A percentile compares a stretch with the other conserved stretches of the same genome.
phyloP scores from a whole-genome alignment of 768 basidiomycete genomes.

The Mycena polygramma region DNA sequence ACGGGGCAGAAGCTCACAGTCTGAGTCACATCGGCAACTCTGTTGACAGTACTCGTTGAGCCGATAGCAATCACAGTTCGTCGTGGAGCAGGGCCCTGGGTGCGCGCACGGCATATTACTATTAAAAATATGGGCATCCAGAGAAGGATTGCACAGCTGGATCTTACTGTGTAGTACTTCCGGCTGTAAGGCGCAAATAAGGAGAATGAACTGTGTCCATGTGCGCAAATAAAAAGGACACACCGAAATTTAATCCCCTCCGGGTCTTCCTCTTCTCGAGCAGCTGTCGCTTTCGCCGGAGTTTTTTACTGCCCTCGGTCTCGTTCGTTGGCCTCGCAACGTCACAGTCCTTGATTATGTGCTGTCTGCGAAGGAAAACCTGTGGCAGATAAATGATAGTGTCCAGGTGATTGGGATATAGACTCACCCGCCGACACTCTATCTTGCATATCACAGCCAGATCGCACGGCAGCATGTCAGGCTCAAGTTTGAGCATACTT shows the following conservation, averaged over 20 bases:
- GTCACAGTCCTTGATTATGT: too few species aligned
- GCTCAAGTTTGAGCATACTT: conserved; percentile 53
- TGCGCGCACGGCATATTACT: conserved; percentile 55
- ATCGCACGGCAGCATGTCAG: conserved; percentile 64
- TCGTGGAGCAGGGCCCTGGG: conserved; percentile 58
- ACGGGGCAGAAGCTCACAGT: conserved; percentile 48
- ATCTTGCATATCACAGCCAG: conserved; percentile 61
- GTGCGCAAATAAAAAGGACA: too few species aligned
- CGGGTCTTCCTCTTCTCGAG: too few species aligned
- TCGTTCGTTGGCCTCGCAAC: too few species aligned
- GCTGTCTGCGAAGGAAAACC: conserved; percentile 32
- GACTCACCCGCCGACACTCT: conserved; percentile 60
- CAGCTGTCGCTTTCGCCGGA: too few species aligned
- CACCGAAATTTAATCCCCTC: too few species aligned
- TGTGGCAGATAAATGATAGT: conserved; percentile 32
- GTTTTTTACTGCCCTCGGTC: too few species aligned
- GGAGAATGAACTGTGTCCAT: too few species aligned
- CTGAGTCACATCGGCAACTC: conserved; percentile 60
- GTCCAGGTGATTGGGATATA: conserved; percentile 33
- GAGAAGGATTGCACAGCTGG: background rate
- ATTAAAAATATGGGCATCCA: background rate
- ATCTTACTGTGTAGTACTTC: too few species aligned
- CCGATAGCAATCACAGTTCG: conserved; percentile 56
- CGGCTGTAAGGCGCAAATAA: too few species aligned
- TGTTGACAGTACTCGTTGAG: conserved; percentile 58